phyloP scores from a whole-genome alignment of 768 basidiomycete species.

The Cystobasidium onofrii region DNA sequence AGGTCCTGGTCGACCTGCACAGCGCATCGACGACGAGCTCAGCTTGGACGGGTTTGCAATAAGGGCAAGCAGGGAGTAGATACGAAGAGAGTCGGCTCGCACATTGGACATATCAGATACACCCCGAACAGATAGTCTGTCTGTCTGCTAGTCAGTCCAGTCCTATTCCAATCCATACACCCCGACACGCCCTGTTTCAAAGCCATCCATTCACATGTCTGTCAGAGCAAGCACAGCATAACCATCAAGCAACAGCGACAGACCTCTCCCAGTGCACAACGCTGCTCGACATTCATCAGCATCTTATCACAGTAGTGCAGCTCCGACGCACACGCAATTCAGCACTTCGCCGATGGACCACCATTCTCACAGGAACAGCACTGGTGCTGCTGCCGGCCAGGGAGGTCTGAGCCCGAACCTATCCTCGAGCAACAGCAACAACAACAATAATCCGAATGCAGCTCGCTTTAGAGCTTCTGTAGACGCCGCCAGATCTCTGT shows the following conservation, averaged over 20 bases:
- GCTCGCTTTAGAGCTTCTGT: constrained; percentile 27
- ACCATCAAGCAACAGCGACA: constrained; percentile 2
- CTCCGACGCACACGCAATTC: not conserved
- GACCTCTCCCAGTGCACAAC: not conserved
- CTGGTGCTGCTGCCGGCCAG: not conserved
- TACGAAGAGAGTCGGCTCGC: not conserved
- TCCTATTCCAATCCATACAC: not conserved
- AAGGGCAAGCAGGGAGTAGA: not conserved
- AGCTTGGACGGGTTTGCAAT: not conserved
- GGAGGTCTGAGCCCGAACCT: not conserved
- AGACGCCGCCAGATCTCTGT: constrained; percentile 22
- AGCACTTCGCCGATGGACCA: not conserved
- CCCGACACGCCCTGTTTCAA: not conserved
- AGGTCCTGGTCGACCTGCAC: too few relatives aligned
- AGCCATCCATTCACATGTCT: not conserved
- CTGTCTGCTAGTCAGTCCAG: not conserved
- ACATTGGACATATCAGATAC: too few relatives aligned
- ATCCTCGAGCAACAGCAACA: not conserved
- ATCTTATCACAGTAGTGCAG: not conserved
- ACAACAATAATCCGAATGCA: not conserved
- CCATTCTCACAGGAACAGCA: not conserved
- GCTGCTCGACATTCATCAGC: not conserved
- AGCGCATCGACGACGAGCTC: too few relatives aligned
- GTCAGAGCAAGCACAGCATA: not conserved
- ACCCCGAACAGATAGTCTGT: not conserved